Evolutionary conservation across 1,284 basidiomycete species (phyloP).

Genomic region (Caloboletus inedulis): DNA sequence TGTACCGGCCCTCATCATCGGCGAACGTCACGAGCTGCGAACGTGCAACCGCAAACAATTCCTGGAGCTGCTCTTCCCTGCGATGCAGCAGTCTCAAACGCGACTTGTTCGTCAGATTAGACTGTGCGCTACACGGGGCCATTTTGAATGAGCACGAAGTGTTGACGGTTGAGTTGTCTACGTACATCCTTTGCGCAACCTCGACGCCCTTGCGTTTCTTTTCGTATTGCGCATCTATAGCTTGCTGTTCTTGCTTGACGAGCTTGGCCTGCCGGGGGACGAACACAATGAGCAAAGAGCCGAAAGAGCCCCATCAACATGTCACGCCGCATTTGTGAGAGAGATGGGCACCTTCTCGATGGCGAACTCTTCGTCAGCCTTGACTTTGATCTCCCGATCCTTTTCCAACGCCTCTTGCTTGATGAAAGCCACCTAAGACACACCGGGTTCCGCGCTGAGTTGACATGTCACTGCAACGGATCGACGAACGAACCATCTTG

Average conservation of each 20-base stretch:
- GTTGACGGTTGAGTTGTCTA: not conserved
- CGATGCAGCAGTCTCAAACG: constrained; percentile 88
- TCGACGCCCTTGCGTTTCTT: constrained; percentile 93
- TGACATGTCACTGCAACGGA: not conserved
- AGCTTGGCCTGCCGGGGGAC: constrained; percentile 73
- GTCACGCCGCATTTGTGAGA: not conserved
- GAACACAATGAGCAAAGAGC: not conserved
- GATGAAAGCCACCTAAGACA: constrained; percentile 85
- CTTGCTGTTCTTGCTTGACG: constrained; percentile 89
- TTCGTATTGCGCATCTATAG: constrained; percentile 89
- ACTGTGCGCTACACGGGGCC: constrained; percentile 70
- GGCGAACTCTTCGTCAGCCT: constrained; percentile 96
- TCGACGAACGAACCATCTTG: constrained; percentile 79
- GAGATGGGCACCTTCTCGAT: constrained; percentile 79
- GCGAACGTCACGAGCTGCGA: constrained; percentile 62
- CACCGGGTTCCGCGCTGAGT: constrained; percentile 7
- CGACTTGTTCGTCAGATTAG: constrained; percentile 94
- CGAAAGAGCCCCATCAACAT: not conserved
- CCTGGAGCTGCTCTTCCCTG: constrained; percentile 90
- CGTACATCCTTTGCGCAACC: constrained; percentile 92
- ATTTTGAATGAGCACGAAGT: not conserved
- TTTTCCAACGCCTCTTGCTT: constrained; percentile 96
- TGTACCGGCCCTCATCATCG: constrained; percentile 70
- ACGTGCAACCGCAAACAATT: constrained; percentile 80
- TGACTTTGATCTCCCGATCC: constrained; percentile 93